These are phyloP conservation scores for Aspergillus fischeri DNA, from an alignment of 2,329 filamentous ascomycete genomes.

Conservation along the genomic window DNA sequence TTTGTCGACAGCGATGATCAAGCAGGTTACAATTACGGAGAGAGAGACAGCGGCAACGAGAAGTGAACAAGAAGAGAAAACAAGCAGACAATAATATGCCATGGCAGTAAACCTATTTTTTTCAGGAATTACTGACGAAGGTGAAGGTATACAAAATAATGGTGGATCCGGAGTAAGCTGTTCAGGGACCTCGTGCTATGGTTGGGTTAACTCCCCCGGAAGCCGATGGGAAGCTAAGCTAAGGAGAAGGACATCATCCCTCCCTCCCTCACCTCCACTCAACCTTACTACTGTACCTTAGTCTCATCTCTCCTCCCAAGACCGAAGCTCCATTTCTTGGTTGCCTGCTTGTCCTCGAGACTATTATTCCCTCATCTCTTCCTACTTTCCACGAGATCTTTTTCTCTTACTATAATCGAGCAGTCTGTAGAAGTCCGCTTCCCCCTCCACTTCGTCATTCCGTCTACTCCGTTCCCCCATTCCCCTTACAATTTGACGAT, in stretches of 20 bases:
- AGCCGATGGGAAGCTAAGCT: not conserved
- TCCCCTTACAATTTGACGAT: conserved; percentile 19
- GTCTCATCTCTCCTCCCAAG: not conserved
- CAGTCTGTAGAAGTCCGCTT: not conserved
- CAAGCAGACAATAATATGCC: not conserved
- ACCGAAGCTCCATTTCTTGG: not conserved
- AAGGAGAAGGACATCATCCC: not conserved
- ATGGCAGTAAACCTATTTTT: too few species aligned
- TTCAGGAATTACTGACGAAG: too few species aligned
- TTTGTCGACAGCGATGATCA: not conserved
- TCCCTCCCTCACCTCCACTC: not conserved
- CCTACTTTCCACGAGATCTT: not conserved
- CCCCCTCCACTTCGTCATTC: not conserved
- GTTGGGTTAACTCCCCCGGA: not conserved
- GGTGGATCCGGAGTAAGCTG: not conserved
- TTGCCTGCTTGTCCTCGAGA: not conserved
- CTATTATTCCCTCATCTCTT: not conserved
- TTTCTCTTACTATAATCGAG: not conserved
- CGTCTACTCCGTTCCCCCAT: not conserved
- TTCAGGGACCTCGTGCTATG: not conserved
- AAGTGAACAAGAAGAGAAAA: not conserved
- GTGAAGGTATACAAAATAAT: not conserved
- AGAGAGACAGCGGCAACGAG: not conserved
- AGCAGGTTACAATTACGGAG: not conserved
- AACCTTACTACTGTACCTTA: too few species aligned